phyloP scores from a whole-genome alignment of 2,329 filamentous ascomycete genomes.

The Trichophyton rubrum region DNA sequence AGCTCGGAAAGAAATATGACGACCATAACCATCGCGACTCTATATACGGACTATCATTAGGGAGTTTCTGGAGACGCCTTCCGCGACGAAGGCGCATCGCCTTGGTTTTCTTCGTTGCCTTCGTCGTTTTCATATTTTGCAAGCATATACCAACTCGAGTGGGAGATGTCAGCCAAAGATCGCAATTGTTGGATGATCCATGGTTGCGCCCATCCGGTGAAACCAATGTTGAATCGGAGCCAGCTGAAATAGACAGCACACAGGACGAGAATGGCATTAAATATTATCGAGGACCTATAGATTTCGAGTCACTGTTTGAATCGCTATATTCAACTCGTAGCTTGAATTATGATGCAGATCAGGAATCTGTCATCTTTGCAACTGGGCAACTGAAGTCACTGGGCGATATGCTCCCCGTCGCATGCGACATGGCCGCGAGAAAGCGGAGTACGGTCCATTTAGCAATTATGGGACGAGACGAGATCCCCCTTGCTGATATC shows the following conservation, averaged over 20 bases:
- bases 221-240: not conserved
- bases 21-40: constrained; percentile 38
- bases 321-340: constrained; percentile 52
- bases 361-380: constrained; percentile 67
- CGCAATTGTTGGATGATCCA: not conserved
- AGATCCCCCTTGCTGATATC: constrained; percentile 56
- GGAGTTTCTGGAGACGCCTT: constrained; percentile 22
- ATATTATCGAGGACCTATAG: constrained; percentile 57
- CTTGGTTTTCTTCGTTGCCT: constrained; percentile 35
- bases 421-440: constrained; percentile 69
- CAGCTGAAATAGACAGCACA: not conserved
- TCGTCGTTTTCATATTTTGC: constrained; percentile 51
- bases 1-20: constrained; percentile 54
- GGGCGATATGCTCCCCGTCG: constrained; percentile 61
- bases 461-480: constrained; percentile 60
- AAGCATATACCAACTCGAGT: constrained; percentile 15
- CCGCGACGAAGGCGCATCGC: constrained; percentile 40
- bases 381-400: constrained; percentile 62
- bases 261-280: constrained; percentile 19
- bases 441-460: constrained; percentile 68
- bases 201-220: not conserved
- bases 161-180: not conserved
- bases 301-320: constrained; percentile 51
- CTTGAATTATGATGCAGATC: constrained; percentile 39
- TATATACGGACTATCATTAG: constrained; percentile 17